phyloP scores from a whole-genome alignment of 2,329 filamentous ascomycete species.

The Chrysoporthe austroafricana region DNA sequence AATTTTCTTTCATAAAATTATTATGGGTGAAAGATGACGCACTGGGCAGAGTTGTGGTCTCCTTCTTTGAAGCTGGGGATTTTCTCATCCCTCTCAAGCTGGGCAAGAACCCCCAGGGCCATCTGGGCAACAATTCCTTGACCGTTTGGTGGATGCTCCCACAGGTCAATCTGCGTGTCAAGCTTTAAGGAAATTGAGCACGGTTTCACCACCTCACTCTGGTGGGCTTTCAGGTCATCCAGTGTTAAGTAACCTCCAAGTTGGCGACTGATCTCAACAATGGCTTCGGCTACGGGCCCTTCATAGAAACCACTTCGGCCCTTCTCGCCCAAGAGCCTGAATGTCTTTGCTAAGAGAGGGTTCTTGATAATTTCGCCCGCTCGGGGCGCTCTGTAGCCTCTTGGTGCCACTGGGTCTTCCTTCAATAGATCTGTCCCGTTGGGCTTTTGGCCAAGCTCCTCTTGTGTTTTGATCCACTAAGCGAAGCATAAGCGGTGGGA shows the following conservation, averaged over 20 bases:
- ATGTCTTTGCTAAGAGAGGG: slow-evolving; percentile 76
- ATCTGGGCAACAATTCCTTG: slow-evolving; percentile 94
- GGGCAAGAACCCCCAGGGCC: slow-evolving; percentile 85
- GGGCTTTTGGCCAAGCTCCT: slow-evolving; percentile 30
- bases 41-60: slow-evolving; percentile 80
- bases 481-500: not conserved
- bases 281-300: slow-evolving; percentile 76
- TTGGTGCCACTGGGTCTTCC: slow-evolving; percentile 64
- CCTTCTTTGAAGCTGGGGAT: slow-evolving; percentile 68
- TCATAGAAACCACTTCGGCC: slow-evolving; percentile 90
- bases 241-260: slow-evolving; percentile 76
- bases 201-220: slow-evolving; percentile 46
- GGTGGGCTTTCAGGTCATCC: slow-evolving; percentile 80
- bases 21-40: slow-evolving; percentile 37
- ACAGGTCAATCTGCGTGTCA: slow-evolving; percentile 67
- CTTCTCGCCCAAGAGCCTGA: slow-evolving; percentile 72
- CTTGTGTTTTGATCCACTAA: slow-evolving; percentile 34
- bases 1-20: not conserved
- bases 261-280: slow-evolving; percentile 75
- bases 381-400: slow-evolving; percentile 72
- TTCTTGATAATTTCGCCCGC: slow-evolving; percentile 88
- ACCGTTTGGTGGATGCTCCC: slow-evolving; percentile 95
- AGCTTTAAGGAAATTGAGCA: slow-evolving; percentile 19
- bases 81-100: slow-evolving; percentile 74
- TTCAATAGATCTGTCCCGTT: slow-evolving; percentile 72